Evolutionary conservation across 306 rosid genomes (phyloP), one percentile per base, ranked within the genome.

Genomic region (Ammopiptanthus mongolicus): DNA sequence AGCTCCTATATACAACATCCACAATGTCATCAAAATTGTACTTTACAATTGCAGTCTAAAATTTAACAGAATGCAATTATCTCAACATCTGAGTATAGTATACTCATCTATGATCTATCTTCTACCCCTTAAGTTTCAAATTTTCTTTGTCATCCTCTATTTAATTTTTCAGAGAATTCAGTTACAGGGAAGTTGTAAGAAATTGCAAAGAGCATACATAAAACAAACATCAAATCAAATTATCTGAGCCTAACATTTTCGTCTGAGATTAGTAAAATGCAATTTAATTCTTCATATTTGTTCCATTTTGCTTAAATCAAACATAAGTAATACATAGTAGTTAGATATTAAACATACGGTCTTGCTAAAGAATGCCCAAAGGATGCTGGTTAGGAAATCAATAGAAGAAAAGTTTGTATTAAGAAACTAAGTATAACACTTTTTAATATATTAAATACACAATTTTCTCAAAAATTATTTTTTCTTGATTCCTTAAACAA

Each of bases 1-100:
- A 60, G 55, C 58, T 69, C 90, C 93, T 89, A 65, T 44, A 78
- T 48, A 76, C 28, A 71, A 78, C 64, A 36, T 71, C 37, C 17
- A 81, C 66, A 31, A 12, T 39, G 25, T 78, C 78, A 71, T 53
- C 80, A 75, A 78, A 65, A 9, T 70, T 68, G 25, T 39, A 50
- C 65, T 39, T 83, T 53, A 48, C 44, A 61, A 14, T 63, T 17
- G 53, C 36, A 69, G 56, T 48, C 34, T 65, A 82, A 78, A 67
- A 44, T 21, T 5, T 22, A 73, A 31, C 44, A 66, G 44, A 71
- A 67, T 19, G 52, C 53, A 29, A 29, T 37, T 52, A 80, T 56
- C 58, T 48, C 19, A 7, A 66, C 71, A 22, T 69, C 72, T 13
- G 42, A 71, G 12, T 39, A 11, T 11, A 41, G 12, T 2, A 33